Evolutionary conservation across 2,329 filamentous ascomycete genomes (phyloP), one percentile per base, ranked within the genome.

Genomic region (Colletotrichum endophyticum): DNA sequence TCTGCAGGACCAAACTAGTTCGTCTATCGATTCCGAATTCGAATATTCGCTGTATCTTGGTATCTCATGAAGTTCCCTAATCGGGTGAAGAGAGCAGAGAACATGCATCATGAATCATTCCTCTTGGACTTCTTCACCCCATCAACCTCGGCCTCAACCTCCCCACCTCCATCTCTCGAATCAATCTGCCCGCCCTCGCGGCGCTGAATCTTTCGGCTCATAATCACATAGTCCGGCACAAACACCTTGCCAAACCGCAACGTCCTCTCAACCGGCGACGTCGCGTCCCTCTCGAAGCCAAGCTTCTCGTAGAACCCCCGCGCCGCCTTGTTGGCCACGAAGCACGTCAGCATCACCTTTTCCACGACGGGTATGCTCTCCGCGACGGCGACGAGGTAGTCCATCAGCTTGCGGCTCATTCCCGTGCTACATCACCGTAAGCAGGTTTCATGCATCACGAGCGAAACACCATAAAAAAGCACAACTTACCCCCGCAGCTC

Each of bases 291-390:
- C 49, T 78, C 83, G 80, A 91, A 93, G 0, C 93, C 94, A 15
- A 92, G 82, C 76, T 86, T 89, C 63, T 86, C 83, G 83, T 96
- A 96, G 79, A 95, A 94, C 4, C 79, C 81, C 56, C 90, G 84
- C 0, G 90, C 94, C 4, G 84, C 83, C 36, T 84, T 78, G 81
- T 96, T 96, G 77, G 88, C 87, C 68, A 89, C 83, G 81, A 95
- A 95, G 80, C 94, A 94, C 2, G 94, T 95, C 80, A 96, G 85
- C 94, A 96, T 96, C 62, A 92, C 87, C 84, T 95, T 95, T 27
- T 86, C 83, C 62, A 94, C 87, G 1, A 87, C 86, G 3, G 88
- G 86, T 27, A 93, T 88, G 70, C 88, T 88, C 27, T 83, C 78
- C 9, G 91, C 94, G 6, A 92, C 86, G 6, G 82, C 81, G 63